Percentiles rank a stretch among this genome's conserved stretches.
These are phyloP conservation scores for Scheffersomyces lignicola DNA, from an alignment of 1,139 yeast genomes.

Conservation along the genomic window DNA sequence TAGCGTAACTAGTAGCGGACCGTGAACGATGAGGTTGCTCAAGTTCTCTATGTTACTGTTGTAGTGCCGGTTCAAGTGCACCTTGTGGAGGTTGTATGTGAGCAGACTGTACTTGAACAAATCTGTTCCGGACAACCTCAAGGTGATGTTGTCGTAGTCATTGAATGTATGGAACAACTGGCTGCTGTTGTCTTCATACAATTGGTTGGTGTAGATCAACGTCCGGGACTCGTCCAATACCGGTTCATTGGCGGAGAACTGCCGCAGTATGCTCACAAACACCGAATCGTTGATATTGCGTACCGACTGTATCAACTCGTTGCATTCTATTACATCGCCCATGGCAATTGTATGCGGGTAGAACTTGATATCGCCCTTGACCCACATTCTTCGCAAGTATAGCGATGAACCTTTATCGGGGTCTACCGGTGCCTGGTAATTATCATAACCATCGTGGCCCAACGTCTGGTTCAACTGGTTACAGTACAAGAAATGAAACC, in stretches of 20 bases:
- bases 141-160: background rate
- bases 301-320: conserved; percentile 43
- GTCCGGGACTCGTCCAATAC: conserved; percentile 30
- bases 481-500: conserved; percentile 68
- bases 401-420: conserved; percentile 19
- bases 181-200: conserved; percentile 10
- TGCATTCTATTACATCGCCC: conserved; percentile 26
- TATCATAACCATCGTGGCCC: conserved; percentile 79
- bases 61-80: conserved; percentile 69
- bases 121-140: conserved; percentile 11
- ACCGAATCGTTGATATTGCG: conserved; percentile 34
- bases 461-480: conserved; percentile 48
- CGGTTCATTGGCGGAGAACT: conserved; percentile 17
- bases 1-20: conserved; percentile 72
- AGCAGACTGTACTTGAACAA: conserved; percentile 61
- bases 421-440: conserved; percentile 67
- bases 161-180: background rate
- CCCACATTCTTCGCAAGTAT: conserved; percentile 78
- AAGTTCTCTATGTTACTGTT: conserved; percentile 56
- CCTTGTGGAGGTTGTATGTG: conserved; percentile 78
- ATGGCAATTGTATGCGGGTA: conserved; percentile 33
- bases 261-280: conserved; percentile 48
- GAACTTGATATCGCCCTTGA: conserved; percentile 60
- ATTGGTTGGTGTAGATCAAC: conserved; percentile 37
- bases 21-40: conserved; percentile 68